Conservation (phyloP, 2,329 filamentous ascomycete genomes). For the Xylariales sp. region DNA sequence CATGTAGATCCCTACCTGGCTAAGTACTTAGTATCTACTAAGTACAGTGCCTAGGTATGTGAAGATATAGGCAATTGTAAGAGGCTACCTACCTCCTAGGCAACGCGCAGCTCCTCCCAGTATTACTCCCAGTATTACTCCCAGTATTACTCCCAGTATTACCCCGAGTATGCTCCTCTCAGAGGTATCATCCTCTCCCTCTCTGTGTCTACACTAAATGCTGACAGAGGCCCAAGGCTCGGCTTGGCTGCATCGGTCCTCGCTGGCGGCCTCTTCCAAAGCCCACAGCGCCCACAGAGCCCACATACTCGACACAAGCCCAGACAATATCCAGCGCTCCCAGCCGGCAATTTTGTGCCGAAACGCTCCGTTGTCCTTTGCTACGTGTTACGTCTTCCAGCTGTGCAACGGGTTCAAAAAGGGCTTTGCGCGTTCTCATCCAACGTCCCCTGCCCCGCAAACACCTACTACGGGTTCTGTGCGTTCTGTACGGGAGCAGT, state of each 20-base stretch:
- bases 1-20: no score
- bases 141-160: no score
- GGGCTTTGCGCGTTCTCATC: constrained; percentile 8
- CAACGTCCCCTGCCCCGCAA: not conserved
- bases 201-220: no score
- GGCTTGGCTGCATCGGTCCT: constrained; percentile 37
- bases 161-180: no score
- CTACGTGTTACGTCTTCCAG: not conserved
- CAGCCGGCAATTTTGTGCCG: constrained; percentile 36
- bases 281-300: not conserved
- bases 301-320: constrained; percentile 12
- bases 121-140: no score
- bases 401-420: constrained; percentile 11
- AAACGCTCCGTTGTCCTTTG: not conserved
- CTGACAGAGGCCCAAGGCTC: constrained; percentile 24
- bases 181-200: no score
- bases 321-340: constrained; percentile 23
- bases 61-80: no score
- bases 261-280: constrained; percentile 24
- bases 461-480: not conserved
- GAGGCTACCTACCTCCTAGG: no score
- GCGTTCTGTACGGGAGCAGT: no score
- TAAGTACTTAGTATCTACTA: no score
- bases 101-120: no score
- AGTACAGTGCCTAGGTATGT: no score